phyloP scores from a whole-genome alignment of 257 asterid genomes.

The Solanum ossicruentum region DNA sequence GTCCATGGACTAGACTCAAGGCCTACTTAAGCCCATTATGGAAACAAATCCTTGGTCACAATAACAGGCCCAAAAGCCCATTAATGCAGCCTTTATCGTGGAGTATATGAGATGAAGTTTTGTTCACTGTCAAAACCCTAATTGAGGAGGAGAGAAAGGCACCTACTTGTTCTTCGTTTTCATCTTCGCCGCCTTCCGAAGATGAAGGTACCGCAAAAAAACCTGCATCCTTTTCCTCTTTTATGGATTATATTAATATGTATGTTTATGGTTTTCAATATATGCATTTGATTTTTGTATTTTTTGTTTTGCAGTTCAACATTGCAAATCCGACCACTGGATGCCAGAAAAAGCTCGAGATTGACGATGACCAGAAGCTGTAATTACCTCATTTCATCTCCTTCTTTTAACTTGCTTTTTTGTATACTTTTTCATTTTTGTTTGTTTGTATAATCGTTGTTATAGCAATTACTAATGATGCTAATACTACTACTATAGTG shows the following conservation, averaged over 20 bases:
- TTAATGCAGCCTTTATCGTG: not conserved
- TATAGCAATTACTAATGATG: not conserved
- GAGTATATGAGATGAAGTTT: not conserved
- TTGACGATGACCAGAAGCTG: not conserved
- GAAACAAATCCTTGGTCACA: not conserved
- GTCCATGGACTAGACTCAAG: not conserved
- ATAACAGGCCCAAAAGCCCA: not conserved
- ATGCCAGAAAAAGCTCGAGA: not conserved
- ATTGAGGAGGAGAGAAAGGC: not conserved
- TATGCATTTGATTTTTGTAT: not conserved
- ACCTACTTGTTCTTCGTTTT: not conserved
- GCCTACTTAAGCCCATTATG: not conserved
- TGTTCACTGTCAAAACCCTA: not conserved
- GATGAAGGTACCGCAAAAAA: not conserved
- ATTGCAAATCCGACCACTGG: conserved; percentile 1
- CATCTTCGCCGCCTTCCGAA: conserved; percentile 1
- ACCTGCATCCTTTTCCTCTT: not conserved
- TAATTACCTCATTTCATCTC: not conserved
- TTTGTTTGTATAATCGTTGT: not conserved
- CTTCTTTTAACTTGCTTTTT: not conserved
- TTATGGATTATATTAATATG: not conserved
- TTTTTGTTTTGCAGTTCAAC: not conserved
- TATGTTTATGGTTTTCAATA: not conserved
- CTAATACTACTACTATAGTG: not conserved
- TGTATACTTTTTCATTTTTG: not conserved